These are phyloP conservation scores for Setaria italica DNA, from an alignment of 202 grass and related monocot species.

Conservation along the genomic window DNA sequence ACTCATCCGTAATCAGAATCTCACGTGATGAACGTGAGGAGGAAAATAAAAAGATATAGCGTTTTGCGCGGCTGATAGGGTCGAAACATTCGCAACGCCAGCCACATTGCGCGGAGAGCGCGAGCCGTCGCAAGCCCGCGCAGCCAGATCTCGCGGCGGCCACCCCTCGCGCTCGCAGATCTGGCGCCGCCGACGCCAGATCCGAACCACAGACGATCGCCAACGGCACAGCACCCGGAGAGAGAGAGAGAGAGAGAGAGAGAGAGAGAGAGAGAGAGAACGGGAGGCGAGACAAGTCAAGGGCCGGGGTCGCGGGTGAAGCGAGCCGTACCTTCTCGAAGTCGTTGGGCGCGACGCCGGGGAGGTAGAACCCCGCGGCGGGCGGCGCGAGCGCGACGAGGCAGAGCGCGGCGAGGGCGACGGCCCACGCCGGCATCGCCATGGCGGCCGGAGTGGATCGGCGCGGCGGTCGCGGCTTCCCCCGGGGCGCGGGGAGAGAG, in stretches of 20 bases:
- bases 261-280: not conserved
- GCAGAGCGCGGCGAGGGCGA: conserved; percentile 46
- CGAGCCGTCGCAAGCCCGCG: not conserved
- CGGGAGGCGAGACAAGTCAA: too few species aligned
- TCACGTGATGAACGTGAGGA: not conserved
- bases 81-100: not conserved
- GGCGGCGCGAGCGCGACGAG: conserved; percentile 35
- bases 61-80: not conserved
- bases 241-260: too few species aligned
- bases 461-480: conserved; percentile 19
- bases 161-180: conserved; percentile 35
- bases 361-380: conserved; percentile 73
- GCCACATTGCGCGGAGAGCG: not conserved
- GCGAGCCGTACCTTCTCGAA: conserved; percentile 64
- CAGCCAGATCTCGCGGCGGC: conserved; percentile 29
- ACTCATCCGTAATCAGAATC: not conserved
- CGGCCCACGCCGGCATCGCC: conserved; percentile 42
- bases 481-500: not conserved
- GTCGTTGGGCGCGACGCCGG: conserved; percentile 80
- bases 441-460: conserved; percentile 14
- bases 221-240: not conserved
- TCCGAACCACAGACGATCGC: not conserved
- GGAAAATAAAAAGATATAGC: not conserved
- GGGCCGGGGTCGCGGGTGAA: too few species aligned
- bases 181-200: conserved; percentile 42